phyloP scores from a whole-genome alignment of 495 filamentous ascomycete genomes.

The Penicillium pulvis region DNA sequence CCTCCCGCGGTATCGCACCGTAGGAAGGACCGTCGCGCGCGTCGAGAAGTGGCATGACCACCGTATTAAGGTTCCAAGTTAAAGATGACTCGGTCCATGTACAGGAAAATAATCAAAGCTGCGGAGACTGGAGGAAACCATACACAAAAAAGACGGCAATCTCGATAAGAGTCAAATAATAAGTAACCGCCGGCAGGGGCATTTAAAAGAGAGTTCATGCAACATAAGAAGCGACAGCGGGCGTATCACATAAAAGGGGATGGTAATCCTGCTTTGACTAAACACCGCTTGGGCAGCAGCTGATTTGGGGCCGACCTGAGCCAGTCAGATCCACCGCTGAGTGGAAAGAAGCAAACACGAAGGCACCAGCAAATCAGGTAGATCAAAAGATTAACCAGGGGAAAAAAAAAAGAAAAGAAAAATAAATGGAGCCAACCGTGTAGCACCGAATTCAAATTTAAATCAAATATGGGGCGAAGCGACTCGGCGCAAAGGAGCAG shows the following conservation, averaged over 20 bases:
- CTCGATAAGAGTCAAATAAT: slow-evolving; percentile 8
- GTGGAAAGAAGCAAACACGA: slow-evolving; percentile 20
- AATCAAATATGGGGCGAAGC: slow-evolving; percentile 15
- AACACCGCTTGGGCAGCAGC: slow-evolving; percentile 20
- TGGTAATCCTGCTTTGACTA: slow-evolving; percentile 18
- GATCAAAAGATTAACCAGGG: slow-evolving; percentile 8
- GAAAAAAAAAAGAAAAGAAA: background rate
- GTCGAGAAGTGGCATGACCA: slow-evolving; percentile 44
- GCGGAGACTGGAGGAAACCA: background rate
- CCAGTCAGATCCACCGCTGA: slow-evolving; percentile 65
- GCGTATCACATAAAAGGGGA: slow-evolving; percentile 29
- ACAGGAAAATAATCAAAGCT: background rate
- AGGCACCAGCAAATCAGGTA: slow-evolving; percentile 20
- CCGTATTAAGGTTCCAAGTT: background rate
- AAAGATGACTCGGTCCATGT: background rate
- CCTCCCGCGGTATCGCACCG: slow-evolving; percentile 33
- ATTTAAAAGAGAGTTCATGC: slow-evolving; percentile 28
- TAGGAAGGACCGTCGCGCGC: slow-evolving; percentile 40
- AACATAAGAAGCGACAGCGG: slow-evolving; percentile 15
- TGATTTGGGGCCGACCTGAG: slow-evolving; percentile 47
- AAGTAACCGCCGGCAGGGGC: slow-evolving; percentile 6
- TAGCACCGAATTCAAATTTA: background rate
- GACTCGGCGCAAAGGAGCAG: slow-evolving; percentile 10
- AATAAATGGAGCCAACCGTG: background rate
- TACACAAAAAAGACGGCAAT: slow-evolving; percentile 8